phyloP scores from a whole-genome alignment of 2,329 filamentous ascomycete species.

The Beauveria caledonica region DNA sequence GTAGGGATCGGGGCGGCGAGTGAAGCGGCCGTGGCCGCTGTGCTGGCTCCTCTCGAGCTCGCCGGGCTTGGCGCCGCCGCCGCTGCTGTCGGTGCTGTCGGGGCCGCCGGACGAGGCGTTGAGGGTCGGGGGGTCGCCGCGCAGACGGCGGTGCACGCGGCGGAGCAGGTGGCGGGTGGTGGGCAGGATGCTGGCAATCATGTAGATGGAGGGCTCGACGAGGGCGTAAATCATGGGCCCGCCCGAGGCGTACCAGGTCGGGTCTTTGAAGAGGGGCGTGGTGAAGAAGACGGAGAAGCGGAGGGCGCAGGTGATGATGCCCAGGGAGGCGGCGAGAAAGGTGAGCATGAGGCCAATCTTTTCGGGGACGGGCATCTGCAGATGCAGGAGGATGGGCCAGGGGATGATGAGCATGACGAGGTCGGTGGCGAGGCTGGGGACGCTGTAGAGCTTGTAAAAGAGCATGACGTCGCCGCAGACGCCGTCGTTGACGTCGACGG shows the following conservation, averaged over 20 bases:
- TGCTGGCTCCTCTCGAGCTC: not conserved
- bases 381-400: slow-evolving; percentile 11
- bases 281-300: slow-evolving; percentile 14
- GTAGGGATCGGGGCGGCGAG: slow-evolving; percentile 1
- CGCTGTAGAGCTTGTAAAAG: slow-evolving; percentile 13
- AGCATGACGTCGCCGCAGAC: slow-evolving; percentile 13
- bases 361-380: slow-evolving; percentile 10
- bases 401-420: slow-evolving; percentile 12
- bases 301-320: slow-evolving; percentile 12
- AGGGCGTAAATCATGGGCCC: slow-evolving; percentile 13
- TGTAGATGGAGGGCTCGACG: slow-evolving; percentile 14
- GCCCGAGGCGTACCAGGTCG: slow-evolving; percentile 13
- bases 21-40: not conserved
- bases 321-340: slow-evolving; percentile 11
- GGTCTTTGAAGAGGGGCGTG: slow-evolving; percentile 11
- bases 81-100: not conserved
- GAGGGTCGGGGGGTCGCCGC: not conserved
- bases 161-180: slow-evolving; percentile 11
- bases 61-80: not conserved
- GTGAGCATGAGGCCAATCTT: slow-evolving; percentile 12
- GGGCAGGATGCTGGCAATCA: slow-evolving; percentile 13
- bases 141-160: not conserved
- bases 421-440: slow-evolving; percentile 13
- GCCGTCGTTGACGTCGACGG: slow-evolving; percentile 9
- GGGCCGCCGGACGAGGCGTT: not conserved